Conservation (phyloP, 2,329 filamentous ascomycete species). For the Alternaria brassicae region DNA sequence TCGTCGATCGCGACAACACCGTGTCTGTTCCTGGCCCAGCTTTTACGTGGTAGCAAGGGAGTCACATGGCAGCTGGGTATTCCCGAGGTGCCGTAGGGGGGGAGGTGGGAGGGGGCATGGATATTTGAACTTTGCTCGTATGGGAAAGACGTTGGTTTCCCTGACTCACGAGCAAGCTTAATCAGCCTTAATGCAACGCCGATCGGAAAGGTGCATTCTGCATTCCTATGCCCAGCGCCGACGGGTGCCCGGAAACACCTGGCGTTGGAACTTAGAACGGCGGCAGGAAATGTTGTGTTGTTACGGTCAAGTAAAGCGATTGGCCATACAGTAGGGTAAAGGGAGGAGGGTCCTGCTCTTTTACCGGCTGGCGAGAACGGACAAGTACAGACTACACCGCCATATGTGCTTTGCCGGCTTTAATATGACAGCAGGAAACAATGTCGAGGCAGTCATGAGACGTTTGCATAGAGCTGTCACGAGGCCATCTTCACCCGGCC, state of each 20-base stretch:
- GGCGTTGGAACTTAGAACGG: slow-evolving; percentile 1
- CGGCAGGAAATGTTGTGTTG: background rate
- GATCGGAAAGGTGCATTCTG: background rate
- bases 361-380: background rate
- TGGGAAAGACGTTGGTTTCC: background rate
- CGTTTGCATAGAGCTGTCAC: slow-evolving; percentile 1
- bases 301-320: slow-evolving; percentile 9
- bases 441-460: slow-evolving; percentile 15
- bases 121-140: background rate
- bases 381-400: slow-evolving; percentile 8
- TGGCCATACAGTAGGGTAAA: slow-evolving; percentile 4
- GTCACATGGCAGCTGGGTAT: slow-evolving; percentile 1
- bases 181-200: background rate
- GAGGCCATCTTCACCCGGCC: slow-evolving; percentile 3
- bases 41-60: background rate
- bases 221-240: slow-evolving; percentile 1
- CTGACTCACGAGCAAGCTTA: background rate
- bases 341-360: slow-evolving; percentile 1
- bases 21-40: background rate
- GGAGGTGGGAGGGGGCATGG: background rate
- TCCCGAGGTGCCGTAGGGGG: background rate
- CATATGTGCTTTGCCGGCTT: slow-evolving; percentile 13
- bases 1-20: background rate
- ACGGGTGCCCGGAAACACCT: background rate
- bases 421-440: slow-evolving; percentile 8